Conservation (phyloP, 192 early-diverging fungal species). For the Dissophora globulifera region DNA sequence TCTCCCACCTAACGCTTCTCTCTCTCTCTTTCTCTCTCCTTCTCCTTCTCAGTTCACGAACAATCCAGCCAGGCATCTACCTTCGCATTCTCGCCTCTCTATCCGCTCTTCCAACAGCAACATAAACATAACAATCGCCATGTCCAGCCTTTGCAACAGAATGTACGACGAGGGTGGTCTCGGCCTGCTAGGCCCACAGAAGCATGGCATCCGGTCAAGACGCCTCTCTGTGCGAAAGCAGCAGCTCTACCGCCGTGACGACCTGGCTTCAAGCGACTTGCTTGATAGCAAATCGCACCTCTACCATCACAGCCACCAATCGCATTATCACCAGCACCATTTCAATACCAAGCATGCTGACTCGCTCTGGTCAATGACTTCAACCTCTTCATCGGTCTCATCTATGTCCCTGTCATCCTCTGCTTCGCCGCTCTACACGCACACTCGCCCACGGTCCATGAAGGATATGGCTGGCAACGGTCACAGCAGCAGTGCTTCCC, state of each 20-base stretch:
- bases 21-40: background rate
- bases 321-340: too few species aligned
- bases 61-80: background rate
- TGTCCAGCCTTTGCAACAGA: slow-evolving; percentile 11
- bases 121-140: background rate
- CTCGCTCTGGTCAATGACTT: too few species aligned
- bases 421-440: background rate
- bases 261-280: background rate
- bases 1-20: too few species aligned
- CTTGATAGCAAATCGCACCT: background rate
- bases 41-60: background rate
- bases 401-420: too few species aligned
- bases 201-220: slow-evolving; percentile 13
- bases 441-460: background rate
- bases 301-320: too few species aligned
- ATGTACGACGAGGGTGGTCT: slow-evolving; percentile 7
- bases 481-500: too few species aligned
- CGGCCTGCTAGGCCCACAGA: slow-evolving; percentile 4
- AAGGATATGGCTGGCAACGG: background rate
- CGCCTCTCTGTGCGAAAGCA: slow-evolving; percentile 13
- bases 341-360: too few species aligned
- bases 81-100: too few species aligned
- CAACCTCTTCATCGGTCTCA: background rate
- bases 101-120: too few species aligned
- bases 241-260: slow-evolving; percentile 22